Evolutionary conservation across 1,284 basidiomycete species (phyloP).

Genomic region (Ganoderma sinense): DNA sequence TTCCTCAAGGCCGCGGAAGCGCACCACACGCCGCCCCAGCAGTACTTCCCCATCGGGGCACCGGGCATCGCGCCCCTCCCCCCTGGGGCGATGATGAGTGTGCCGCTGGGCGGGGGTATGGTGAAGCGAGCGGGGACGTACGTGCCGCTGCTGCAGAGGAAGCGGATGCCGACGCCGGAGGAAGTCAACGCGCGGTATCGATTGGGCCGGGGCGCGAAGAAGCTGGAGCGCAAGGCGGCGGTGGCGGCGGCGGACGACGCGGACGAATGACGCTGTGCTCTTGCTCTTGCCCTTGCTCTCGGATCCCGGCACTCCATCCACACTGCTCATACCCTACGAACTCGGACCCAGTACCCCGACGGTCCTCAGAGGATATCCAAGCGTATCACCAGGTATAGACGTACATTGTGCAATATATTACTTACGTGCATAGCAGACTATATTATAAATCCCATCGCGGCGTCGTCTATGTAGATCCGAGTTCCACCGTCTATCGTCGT

Average conservation of each 20-base stretch:
- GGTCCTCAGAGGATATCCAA: conserved; percentile 6
- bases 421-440: conserved; percentile 17
- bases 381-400: conserved; percentile 19
- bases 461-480: neutral
- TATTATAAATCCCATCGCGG: conserved; percentile 9
- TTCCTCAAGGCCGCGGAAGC: conserved; percentile 63
- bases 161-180: conserved; percentile 75
- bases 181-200: conserved; percentile 83
- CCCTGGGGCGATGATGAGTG: conserved; percentile 47
- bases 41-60: conserved; percentile 44
- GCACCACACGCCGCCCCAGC: conserved; percentile 50
- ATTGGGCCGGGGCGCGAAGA: conserved; percentile 61
- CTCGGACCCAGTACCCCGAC: too few species aligned
- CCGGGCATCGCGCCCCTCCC: conserved; percentile 30
- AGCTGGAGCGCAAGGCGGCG: conserved; percentile 30
- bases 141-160: conserved; percentile 68
- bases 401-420: conserved; percentile 18
- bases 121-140: conserved; percentile 70
- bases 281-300: too few species aligned
- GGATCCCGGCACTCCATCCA: neutral
- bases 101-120: conserved; percentile 81
- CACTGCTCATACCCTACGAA: neutral
- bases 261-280: conserved; percentile 23
- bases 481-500: neutral
- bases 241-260: conserved; percentile 14